A percentile compares a stretch with the other conserved stretches of the same genome.
Conservation (phyloP, 352 stramenopile genomes). For the Pythium oligandrum region DNA sequence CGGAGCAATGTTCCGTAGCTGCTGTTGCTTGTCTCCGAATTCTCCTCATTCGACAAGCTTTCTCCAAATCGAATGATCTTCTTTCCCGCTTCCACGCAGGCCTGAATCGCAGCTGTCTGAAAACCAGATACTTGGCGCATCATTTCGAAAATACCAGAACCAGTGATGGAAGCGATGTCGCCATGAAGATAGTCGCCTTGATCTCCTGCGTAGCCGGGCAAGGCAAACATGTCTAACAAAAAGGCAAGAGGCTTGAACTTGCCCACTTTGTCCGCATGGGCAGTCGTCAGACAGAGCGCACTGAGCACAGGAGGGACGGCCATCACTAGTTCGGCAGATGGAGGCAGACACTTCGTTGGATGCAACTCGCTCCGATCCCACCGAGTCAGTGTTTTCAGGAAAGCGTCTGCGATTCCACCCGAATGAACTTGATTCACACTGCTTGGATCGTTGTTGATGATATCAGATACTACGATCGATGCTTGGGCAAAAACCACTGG, state of each 20-base stretch:
- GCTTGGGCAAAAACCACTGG: constrained; percentile 91
- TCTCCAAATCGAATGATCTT: constrained; percentile 83
- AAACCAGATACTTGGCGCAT: constrained; percentile 93
- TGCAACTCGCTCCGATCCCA: constrained; percentile 65
- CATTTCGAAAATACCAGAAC: constrained; percentile 93
- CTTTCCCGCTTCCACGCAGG: constrained; percentile 87
- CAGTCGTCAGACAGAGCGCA: constrained; percentile 91
- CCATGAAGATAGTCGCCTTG: constrained; percentile 90
- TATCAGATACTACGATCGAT: constrained; percentile 90
- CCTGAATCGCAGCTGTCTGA: constrained; percentile 80
- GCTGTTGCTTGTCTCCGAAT: background rate
- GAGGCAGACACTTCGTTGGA: constrained; percentile 50
- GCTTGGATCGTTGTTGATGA: constrained; percentile 97
- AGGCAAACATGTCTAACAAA: constrained; percentile 88
- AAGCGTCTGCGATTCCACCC: constrained; percentile 89
- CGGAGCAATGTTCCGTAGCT: constrained; percentile 40
- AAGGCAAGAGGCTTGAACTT: constrained; percentile 90
- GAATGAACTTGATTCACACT: constrained; percentile 94
- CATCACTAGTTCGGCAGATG: constrained; percentile 93
- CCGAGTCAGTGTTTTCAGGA: constrained; percentile 89
- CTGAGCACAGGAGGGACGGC: constrained; percentile 92
- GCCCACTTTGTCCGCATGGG: constrained; percentile 87
- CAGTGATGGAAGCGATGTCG: constrained; percentile 91
- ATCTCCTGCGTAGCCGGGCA: constrained; percentile 83
- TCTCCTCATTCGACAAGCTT: constrained; percentile 33